Conservation (phyloP, 169 alveolate species). For the Blepharisma undulans region DNA sequence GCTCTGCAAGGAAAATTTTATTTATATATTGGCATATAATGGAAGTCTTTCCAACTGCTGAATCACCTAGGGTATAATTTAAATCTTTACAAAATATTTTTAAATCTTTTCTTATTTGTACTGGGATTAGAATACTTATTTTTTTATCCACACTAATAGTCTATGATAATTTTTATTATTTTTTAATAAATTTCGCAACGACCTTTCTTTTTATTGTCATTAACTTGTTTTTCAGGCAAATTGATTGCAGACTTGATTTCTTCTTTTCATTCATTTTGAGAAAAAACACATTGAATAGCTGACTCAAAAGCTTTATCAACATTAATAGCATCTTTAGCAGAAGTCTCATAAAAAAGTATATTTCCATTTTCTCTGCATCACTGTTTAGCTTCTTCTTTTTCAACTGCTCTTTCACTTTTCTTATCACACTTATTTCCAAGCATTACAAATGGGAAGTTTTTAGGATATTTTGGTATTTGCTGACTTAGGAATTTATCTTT, state of each 20-base stretch:
- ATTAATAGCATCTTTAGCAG: slow-evolving; percentile 95
- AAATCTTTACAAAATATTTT: too few relatives aligned
- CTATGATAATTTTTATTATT: too few relatives aligned
- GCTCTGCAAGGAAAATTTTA: slow-evolving; percentile 93
- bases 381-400: slow-evolving; percentile 89
- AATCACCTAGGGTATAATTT: slow-evolving; percentile 97
- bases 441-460: slow-evolving; percentile 95
- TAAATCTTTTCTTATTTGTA: too few relatives aligned
- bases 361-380: slow-evolving; percentile 92
- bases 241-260: slow-evolving; percentile 23
- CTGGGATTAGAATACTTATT: too few relatives aligned
- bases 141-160: too few relatives aligned
- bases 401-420: slow-evolving; percentile 88
- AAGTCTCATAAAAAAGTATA: slow-evolving; percentile 94
- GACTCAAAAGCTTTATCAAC: slow-evolving; percentile 95
- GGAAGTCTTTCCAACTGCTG: slow-evolving; percentile 99
- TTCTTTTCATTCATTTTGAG: slow-evolving; percentile 86
- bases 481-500: slow-evolving; percentile 94
- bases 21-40: slow-evolving; percentile 97
- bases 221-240: too few relatives aligned
- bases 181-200: too few relatives aligned
- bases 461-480: slow-evolving; percentile 92
- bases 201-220: too few relatives aligned
- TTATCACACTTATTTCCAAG: slow-evolving; percentile 97
- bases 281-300: slow-evolving; percentile 86